phyloP scores from a whole-genome alignment of 352 stramenopile genomes.

The Globisporangium emineosum region DNA sequence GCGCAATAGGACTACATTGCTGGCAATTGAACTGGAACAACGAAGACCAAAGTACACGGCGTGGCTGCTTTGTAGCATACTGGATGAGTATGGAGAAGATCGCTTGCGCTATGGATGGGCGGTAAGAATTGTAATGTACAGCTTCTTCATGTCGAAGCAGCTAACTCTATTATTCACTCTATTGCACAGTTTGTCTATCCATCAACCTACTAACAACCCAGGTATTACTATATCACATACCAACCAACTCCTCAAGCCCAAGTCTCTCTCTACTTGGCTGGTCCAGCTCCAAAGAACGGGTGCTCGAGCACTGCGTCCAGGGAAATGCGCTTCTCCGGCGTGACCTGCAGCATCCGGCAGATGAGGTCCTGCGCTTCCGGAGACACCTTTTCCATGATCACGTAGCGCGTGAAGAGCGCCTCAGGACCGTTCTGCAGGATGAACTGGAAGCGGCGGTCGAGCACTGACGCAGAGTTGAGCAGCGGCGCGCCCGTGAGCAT shows the following conservation, averaged over 20 bases:
- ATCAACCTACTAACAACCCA: too few relatives aligned
- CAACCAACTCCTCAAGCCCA: neutral
- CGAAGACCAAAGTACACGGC: neutral
- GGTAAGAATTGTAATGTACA: conserved; percentile 5
- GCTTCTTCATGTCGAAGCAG: neutral
- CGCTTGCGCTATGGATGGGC: neutral
- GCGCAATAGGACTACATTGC: neutral
- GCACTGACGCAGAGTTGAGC: conserved; percentile 30
- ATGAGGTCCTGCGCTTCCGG: conserved; percentile 37
- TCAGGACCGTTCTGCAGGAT: conserved; percentile 21
- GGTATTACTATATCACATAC: too few relatives aligned
- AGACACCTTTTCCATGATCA: conserved; percentile 14
- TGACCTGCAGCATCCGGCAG: conserved; percentile 43
- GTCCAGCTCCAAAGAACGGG: conserved; percentile 23
- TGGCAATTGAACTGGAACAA: neutral
- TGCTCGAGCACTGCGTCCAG: conserved; percentile 38
- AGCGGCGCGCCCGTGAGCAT: conserved; percentile 56
- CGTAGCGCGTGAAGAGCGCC: conserved; percentile 13
- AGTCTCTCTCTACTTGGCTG: neutral
- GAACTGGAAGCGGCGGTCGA: conserved; percentile 30
- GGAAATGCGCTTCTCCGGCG: conserved; percentile 36
- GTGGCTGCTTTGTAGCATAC: neutral
- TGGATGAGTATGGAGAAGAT: neutral
- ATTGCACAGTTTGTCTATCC: neutral
- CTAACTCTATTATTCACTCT: neutral